These are phyloP conservation scores for Penicillium diatomitis DNA, from an alignment of 495 filamentous ascomycete species.

Conservation along the genomic window DNA sequence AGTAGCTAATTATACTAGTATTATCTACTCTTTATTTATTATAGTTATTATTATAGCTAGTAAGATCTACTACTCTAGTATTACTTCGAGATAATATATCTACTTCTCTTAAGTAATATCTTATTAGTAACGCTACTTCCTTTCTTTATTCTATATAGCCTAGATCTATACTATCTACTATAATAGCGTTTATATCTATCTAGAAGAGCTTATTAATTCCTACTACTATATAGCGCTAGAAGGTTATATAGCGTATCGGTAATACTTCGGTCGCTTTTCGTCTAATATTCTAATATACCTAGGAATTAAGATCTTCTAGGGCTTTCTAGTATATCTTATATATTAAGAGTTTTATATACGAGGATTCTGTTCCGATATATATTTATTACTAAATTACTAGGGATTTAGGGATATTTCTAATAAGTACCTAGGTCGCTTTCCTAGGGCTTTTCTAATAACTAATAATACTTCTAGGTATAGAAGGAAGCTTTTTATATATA, in stretches of 20 bases:
- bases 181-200: background rate
- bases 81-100: background rate
- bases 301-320: background rate
- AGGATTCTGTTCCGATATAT: background rate
- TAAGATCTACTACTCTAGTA: background rate
- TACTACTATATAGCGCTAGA: background rate
- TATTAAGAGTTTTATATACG: background rate
- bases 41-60: background rate
- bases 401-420: background rate
- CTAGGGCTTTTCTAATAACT: background rate
- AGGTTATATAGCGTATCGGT: background rate
- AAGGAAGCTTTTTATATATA: too few relatives aligned
- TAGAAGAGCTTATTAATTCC: background rate
- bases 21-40: background rate
- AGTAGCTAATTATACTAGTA: background rate
- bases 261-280: background rate
- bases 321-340: background rate
- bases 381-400: background rate
- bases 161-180: background rate
- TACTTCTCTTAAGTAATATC: background rate
- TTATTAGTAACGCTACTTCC: background rate
- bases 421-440: background rate
- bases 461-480: background rate
- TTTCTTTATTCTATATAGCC: background rate
- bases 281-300: background rate